A percentile compares a stretch with the other conserved stretches of the same genome.
Conservation (phyloP, 805 yeast genomes). For the Metschnikowia sp. region DNA sequence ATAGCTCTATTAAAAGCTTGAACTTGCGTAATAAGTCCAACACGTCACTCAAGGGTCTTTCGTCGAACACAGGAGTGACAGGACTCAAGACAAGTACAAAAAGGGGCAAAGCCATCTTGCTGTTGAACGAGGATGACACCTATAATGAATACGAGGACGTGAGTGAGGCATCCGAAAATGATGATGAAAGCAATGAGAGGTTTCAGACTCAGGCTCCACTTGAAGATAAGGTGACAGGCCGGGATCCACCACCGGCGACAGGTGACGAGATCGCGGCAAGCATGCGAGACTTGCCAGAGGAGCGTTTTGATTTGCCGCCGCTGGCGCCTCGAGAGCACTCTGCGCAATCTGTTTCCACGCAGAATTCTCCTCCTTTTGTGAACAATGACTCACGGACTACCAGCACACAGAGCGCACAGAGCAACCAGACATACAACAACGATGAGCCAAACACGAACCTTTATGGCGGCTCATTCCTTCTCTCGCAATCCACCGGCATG, state of each 20-base stretch:
- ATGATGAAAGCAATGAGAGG: neutral
- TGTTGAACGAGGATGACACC: conserved; percentile 34
- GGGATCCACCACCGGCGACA: no score
- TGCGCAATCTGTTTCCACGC: neutral
- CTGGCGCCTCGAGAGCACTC: neutral
- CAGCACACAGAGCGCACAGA: neutral
- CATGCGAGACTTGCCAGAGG: no score
- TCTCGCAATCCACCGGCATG: conserved; percentile 43
- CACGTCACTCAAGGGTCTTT: conserved; percentile 10
- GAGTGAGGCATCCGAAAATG: conserved; percentile 19
- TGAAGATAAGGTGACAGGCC: no score
- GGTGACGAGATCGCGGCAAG: no score
- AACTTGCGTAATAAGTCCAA: conserved; percentile 1
- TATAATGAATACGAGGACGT: conserved; percentile 39
- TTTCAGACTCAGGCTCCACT: no score
- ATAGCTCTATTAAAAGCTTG: conserved; percentile 32
- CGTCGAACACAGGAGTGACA: conserved; percentile 5
- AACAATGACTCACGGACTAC: neutral
- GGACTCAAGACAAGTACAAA: conserved; percentile 37
- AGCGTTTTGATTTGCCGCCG: neutral
- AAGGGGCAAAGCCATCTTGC: conserved; percentile 38
- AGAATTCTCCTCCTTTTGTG: neutral
- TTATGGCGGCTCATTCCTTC: conserved; percentile 41
- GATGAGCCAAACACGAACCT: conserved; percentile 18
- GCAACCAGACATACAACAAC: neutral